phyloP scores from a whole-genome alignment of 2,329 filamentous ascomycete species.

The Trichoderma pleuroti region DNA sequence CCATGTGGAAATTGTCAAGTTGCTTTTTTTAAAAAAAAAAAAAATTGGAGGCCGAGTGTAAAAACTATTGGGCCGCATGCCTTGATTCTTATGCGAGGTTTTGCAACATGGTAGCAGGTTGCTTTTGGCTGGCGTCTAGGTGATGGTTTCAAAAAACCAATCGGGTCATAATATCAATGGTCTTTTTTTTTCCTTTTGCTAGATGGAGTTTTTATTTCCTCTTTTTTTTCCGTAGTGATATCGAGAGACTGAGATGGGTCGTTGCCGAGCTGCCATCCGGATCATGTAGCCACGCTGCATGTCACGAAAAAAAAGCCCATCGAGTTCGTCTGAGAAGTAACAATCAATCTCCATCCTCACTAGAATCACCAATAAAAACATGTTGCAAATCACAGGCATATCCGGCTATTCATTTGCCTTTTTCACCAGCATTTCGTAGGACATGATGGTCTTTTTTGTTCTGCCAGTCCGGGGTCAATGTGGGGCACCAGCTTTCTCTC shows the following conservation, averaged over 20 bases:
- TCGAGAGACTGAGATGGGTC: neutral
- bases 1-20: neutral
- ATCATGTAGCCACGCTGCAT: neutral
- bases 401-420: neutral
- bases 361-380: neutral
- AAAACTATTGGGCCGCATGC: neutral
- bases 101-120: neutral
- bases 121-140: slow-evolving; percentile 10
- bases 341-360: neutral
- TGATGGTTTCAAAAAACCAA: neutral
- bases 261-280: neutral
- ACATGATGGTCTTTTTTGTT: neutral
- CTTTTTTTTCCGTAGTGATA: neutral
- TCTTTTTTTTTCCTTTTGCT: neutral
- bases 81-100: neutral
- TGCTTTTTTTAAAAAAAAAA: too few species aligned
- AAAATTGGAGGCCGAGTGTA: neutral
- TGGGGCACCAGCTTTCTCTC: neutral
- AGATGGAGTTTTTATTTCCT: neutral
- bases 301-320: neutral
- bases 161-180: neutral
- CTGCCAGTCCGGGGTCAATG: neutral
- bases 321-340: too few species aligned
- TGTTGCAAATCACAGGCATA: neutral
- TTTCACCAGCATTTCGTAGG: neutral